phyloP scores from a whole-genome alignment of 78 protist genomes.

The Andalucia godoyi region DNA sequence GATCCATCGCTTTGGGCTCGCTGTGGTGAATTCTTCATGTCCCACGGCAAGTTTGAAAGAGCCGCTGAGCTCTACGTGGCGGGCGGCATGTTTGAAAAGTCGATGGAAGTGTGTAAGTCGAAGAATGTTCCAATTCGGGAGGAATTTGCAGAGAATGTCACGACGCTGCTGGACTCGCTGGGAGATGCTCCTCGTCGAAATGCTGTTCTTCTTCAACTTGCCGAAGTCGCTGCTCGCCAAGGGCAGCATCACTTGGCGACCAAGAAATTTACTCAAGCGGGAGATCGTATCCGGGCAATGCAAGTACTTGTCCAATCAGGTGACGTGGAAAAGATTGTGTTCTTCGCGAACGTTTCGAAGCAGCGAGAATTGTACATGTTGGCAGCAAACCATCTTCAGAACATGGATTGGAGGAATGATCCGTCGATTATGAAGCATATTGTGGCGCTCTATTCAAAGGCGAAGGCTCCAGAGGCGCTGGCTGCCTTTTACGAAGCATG shows the following conservation, averaged over 20 bases:
- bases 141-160: no score
- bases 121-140: no score
- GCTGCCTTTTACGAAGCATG: constrained; percentile 60
- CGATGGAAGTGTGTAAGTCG: no score
- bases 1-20: constrained; percentile 27
- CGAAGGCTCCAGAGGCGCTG: constrained; percentile 44
- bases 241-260: constrained; percentile 40
- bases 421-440: constrained; percentile 41
- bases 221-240: constrained; percentile 19
- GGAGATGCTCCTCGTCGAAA: background rate
- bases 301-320: constrained; percentile 52
- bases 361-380: constrained; percentile 42
- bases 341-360: constrained; percentile 49
- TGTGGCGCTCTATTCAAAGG: constrained; percentile 59
- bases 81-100: background rate
- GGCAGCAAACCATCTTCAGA: constrained; percentile 73
- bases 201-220: constrained; percentile 15
- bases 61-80: constrained; percentile 19
- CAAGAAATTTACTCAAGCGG: constrained; percentile 54
- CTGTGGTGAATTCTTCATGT: constrained; percentile 38
- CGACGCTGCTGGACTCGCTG: no score
- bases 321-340: constrained; percentile 59
- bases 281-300: constrained; percentile 47
- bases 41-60: constrained; percentile 33
- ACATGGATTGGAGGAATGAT: constrained; percentile 48